Evolutionary conservation across 257 asterid species (phyloP).

Genomic region (Perilla frutescens): DNA sequence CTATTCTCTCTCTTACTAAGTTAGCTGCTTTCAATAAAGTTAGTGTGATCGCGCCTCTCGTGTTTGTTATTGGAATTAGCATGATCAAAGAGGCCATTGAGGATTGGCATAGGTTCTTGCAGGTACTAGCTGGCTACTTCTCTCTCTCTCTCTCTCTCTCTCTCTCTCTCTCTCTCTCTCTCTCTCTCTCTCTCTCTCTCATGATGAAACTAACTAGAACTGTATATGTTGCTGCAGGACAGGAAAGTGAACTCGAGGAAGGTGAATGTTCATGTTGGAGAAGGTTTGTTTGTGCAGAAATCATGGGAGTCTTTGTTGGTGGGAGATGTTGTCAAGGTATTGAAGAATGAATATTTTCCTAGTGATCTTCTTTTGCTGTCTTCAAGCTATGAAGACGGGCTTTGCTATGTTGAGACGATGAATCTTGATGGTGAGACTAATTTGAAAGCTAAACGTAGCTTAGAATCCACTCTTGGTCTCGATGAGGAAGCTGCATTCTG

Average conservation of each 20-base stretch:
- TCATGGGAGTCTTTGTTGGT: conserved; percentile 56
- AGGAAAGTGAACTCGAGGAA: conserved; percentile 58
- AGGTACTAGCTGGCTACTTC: conserved; percentile 32
- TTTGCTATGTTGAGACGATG: conserved; percentile 72
- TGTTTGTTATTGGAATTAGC: conserved; percentile 66
- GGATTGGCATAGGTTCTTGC: conserved; percentile 71
- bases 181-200: background rate
- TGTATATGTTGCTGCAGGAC: conserved; percentile 43
- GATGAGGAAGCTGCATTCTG: conserved; percentile 46
- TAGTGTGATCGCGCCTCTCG: conserved; percentile 58
- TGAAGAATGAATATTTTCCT: conserved; percentile 63
- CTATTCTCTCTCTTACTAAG: conserved; percentile 51
- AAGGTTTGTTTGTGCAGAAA: conserved; percentile 46
- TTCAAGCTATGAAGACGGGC: conserved; percentile 68
- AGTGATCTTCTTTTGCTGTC: conserved; percentile 61
- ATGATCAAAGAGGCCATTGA: conserved; percentile 72
- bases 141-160: background rate
- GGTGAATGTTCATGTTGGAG: conserved; percentile 55
- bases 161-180: background rate
- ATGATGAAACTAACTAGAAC: background rate
- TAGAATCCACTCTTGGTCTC: conserved; percentile 49
- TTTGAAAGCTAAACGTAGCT: conserved; percentile 56
- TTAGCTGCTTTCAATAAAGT: conserved; percentile 43
- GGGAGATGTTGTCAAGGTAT: conserved; percentile 65
- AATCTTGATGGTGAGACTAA: conserved; percentile 75